These are phyloP conservation scores for Macadamia tetraphylla DNA, from an alignment of 164 flowering plant genomes.

Conservation along the genomic window DNA sequence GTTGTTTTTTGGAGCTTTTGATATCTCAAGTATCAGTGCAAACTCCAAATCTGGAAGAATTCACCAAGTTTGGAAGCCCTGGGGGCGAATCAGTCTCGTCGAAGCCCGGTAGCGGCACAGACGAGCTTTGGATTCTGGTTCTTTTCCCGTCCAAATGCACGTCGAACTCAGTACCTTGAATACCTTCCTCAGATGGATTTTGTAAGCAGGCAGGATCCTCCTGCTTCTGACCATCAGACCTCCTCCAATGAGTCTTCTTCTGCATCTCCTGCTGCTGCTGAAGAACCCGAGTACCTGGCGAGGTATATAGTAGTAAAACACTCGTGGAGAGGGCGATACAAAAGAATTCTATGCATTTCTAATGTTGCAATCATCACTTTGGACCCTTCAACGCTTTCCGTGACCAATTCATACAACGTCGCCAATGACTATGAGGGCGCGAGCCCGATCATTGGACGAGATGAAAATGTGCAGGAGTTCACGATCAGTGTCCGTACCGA, in stretches of 20 bases:
- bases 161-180: constrained; percentile 45
- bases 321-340: constrained; percentile 98
- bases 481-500: constrained; percentile 77
- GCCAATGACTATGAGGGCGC: constrained; percentile 70
- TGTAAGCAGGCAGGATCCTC: constrained; percentile 37
- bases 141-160: constrained; percentile 56
- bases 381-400: constrained; percentile 70
- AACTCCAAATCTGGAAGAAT: neutral
- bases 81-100: constrained; percentile 99
- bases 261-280: constrained; percentile 28
- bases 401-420: constrained; percentile 84
- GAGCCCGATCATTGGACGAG: constrained; percentile 62
- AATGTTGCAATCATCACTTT: constrained; percentile 52
- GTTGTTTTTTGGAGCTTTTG: neutral
- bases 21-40: neutral
- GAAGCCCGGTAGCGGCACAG: constrained; percentile 47
- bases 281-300: constrained; percentile 91
- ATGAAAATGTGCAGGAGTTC: constrained; percentile 76
- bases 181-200: constrained; percentile 68
- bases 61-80: constrained; percentile 39
- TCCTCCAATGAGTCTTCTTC: constrained; percentile 20
- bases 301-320: constrained; percentile 84
- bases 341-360: constrained; percentile 81
- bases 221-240: constrained; percentile 18
- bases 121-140: constrained; percentile 56